Conservation (phyloP, 768 basidiomycete species). For the Austroboletus eburneus region DNA sequence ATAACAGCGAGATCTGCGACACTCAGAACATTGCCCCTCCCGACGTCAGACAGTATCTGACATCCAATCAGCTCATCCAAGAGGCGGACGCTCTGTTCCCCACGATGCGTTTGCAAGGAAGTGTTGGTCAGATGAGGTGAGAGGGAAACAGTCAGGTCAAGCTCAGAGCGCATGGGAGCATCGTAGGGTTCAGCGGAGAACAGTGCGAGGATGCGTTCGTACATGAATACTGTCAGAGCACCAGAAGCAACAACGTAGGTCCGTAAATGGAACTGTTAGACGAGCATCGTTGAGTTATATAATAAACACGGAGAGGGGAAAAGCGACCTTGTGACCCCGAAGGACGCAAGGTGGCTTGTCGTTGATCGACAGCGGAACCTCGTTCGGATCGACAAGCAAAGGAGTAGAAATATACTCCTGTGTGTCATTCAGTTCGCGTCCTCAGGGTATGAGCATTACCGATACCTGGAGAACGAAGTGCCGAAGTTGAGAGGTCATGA, state of each 20-base stretch:
- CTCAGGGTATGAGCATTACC: constrained; percentile 1
- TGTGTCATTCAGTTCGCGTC: constrained; percentile 2
- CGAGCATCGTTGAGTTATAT: constrained; percentile 9
- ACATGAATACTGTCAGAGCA: constrained; percentile 75
- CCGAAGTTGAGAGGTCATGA: constrained; percentile 82
- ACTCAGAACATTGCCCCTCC: constrained; percentile 15
- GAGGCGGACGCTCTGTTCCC: constrained; percentile 70
- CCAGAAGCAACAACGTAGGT: constrained; percentile 81
- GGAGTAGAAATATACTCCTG: constrained; percentile 86
- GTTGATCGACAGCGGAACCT: constrained; percentile 30
- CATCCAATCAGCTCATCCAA: constrained; percentile 77
- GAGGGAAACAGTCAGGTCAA: constrained; percentile 35
- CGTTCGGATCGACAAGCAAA: constrained; percentile 68
- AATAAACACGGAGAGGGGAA: background rate
- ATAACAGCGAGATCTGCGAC: constrained; percentile 45
- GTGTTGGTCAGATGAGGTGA: constrained; percentile 88
- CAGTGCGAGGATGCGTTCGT: constrained; percentile 78
- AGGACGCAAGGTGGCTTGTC: constrained; percentile 21
- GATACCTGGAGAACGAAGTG: constrained; percentile 94
- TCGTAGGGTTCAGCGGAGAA: constrained; percentile 77
- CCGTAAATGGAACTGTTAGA: constrained; percentile 82
- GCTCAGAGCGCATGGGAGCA: constrained; percentile 36
- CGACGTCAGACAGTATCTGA: constrained; percentile 40
- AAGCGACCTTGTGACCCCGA: constrained; percentile 57
- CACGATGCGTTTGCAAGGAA: constrained; percentile 66